Percentiles rank a stretch among this genome's conserved stretches.
These are phyloP conservation scores for Protea cynaroides DNA, from an alignment of 164 flowering plant species.

Conservation along the genomic window DNA sequence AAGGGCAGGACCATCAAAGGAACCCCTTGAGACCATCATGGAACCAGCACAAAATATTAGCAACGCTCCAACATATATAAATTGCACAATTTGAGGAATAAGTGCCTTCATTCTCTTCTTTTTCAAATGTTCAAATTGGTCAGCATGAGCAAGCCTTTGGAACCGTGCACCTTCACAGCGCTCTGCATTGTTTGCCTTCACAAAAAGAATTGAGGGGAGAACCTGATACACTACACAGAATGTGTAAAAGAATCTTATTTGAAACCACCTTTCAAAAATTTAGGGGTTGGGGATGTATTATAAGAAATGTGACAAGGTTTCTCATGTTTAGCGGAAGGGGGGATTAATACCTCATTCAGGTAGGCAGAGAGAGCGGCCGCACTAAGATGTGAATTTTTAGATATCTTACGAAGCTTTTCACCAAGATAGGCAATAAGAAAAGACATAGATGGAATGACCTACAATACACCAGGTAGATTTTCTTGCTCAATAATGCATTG, in stretches of 20 bases:
- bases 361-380: conserved; percentile 72
- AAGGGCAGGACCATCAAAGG: conserved; percentile 44
- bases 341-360: conserved; percentile 69
- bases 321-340: too few species aligned
- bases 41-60: conserved; percentile 47
- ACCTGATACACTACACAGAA: conserved; percentile 39
- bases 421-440: conserved; percentile 66
- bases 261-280: not conserved
- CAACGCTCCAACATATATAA: conserved; percentile 54
- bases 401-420: conserved; percentile 63
- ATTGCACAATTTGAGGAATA: conserved; percentile 72
- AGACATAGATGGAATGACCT: conserved; percentile 74
- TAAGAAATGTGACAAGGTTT: not conserved
- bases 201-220: conserved; percentile 73
- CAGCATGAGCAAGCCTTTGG: conserved; percentile 59
- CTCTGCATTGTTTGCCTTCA: conserved; percentile 85
- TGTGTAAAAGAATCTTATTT: not conserved
- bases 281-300: not conserved
- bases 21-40: conserved; percentile 50
- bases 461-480: conserved; percentile 6
- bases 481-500: not conserved
- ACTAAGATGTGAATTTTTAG: conserved; percentile 57
- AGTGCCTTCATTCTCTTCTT: conserved; percentile 90
- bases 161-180: conserved; percentile 60
- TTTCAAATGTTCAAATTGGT: conserved; percentile 38